Evolutionary conservation across 768 basidiomycete genomes (phyloP).

Genomic region (Naganishia antarctica): DNA sequence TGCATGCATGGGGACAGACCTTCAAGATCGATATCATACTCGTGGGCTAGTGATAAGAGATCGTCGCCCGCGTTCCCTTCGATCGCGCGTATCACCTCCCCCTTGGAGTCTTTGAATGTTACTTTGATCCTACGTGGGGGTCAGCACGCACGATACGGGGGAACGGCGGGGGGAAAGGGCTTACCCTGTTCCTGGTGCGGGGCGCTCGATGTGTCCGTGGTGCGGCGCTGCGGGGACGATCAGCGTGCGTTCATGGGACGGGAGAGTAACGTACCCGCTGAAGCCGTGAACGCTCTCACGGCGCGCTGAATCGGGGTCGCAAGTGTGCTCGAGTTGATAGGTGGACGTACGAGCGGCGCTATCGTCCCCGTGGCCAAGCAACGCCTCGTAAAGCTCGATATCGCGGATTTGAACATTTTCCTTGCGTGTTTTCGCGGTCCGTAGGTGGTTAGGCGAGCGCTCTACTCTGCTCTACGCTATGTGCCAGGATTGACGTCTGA

Average conservation of each 20-base stretch:
- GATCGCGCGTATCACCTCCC: slow-evolving; percentile 73
- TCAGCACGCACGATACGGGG: background rate
- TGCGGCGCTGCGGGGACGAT: slow-evolving; percentile 26
- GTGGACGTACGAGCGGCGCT: background rate
- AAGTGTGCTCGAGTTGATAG: no score
- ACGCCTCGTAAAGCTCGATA: background rate
- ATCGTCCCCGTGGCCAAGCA: background rate
- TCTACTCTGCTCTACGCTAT: no score
- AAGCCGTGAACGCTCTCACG: background rate
- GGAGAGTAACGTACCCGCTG: background rate
- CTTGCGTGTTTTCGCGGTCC: background rate
- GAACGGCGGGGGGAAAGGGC: slow-evolving; percentile 7
- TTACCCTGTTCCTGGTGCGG: slow-evolving; percentile 44
- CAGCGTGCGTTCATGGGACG: background rate
- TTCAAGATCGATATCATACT: slow-evolving; percentile 92
- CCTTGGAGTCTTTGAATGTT: slow-evolving; percentile 84
- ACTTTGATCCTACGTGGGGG: slow-evolving; percentile 65
- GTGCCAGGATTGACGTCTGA: no score
- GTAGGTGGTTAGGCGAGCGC: no score
- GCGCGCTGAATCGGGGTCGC: no score
- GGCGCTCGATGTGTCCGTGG: slow-evolving; percentile 42
- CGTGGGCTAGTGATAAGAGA: slow-evolving; percentile 81
- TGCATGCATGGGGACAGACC: slow-evolving; percentile 62
- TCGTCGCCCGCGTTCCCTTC: slow-evolving; percentile 94
- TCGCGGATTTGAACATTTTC: background rate